Percentiles rank a stretch among this genome's conserved stretches.
These are phyloP conservation scores for Casaregolazyma lundiana DNA, from an alignment of 1,139 yeast species.

Conservation along the genomic window DNA sequence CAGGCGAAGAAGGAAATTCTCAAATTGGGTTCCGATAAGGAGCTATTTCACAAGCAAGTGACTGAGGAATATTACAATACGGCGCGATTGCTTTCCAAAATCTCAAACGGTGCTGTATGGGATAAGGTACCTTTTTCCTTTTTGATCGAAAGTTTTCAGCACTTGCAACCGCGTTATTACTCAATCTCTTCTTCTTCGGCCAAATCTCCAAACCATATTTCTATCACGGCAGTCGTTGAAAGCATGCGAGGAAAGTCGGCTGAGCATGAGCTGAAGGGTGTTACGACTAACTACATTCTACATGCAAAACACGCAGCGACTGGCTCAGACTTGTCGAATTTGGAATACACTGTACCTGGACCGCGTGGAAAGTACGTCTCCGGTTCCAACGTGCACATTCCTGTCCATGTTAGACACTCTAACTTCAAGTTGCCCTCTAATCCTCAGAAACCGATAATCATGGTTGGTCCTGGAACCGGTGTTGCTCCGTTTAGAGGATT, in stretches of 20 bases:
- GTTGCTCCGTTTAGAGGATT: constrained; percentile 97
- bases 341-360: constrained; percentile 65
- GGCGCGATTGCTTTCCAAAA: constrained; percentile 63
- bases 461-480: constrained; percentile 98
- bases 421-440: constrained; percentile 92
- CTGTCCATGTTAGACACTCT: constrained; percentile 91
- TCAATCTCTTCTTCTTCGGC: constrained; percentile 90
- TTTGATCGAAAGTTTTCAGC: constrained; percentile 73
- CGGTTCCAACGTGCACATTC: constrained; percentile 47
- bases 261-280: constrained; percentile 66
- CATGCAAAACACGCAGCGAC: constrained; percentile 65
- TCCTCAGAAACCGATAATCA: constrained; percentile 75
- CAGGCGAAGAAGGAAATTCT: constrained; percentile 50
- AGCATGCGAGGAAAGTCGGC: constrained; percentile 42
- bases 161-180: constrained; percentile 90
- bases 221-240: constrained; percentile 90
- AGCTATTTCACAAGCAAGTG: constrained; percentile 59
- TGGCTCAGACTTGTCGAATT: constrained; percentile 32
- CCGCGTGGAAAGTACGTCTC: constrained; percentile 63
- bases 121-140: constrained; percentile 74
- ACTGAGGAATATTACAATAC: constrained; percentile 60
- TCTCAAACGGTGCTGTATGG: constrained; percentile 71
- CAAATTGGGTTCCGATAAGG: constrained; percentile 64
- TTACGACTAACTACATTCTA: constrained; percentile 82
- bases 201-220: constrained; percentile 64